Conservation (phyloP, 495 filamentous ascomycete species). For the Podospora fimiseda region DNA sequence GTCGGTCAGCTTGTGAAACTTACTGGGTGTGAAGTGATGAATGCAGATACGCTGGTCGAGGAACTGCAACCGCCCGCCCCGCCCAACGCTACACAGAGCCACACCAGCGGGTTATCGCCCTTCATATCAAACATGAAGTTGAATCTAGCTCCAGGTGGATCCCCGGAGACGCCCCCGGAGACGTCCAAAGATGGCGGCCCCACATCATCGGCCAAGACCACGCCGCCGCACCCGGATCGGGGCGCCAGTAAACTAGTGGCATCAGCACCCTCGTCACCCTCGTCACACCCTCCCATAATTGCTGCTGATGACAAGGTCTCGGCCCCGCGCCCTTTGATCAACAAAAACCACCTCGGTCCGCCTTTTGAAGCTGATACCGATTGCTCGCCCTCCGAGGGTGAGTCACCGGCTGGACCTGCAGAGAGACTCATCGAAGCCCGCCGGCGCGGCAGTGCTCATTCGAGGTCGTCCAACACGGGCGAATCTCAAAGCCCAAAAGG, state of each 20-base stretch:
- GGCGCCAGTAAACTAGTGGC: background rate
- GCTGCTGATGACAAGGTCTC: background rate
- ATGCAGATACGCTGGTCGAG: conserved; percentile 52
- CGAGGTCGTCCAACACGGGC: background rate
- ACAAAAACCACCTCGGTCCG: background rate
- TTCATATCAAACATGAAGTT: conserved; percentile 22
- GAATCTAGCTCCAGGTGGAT: conserved; percentile 1
- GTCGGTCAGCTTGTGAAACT: conserved; percentile 69
- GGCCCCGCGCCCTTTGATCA: conserved; percentile 1
- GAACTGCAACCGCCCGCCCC: conserved; percentile 13
- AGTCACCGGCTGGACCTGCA: conserved; percentile 6
- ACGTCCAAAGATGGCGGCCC: background rate
- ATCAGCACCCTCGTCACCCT: background rate
- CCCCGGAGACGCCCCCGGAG: conserved; percentile 2
- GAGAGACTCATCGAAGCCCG: conserved; percentile 8
- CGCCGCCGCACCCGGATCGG: conserved; percentile 7
- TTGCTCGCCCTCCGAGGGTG: conserved; percentile 3
- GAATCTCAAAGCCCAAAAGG: conserved; percentile 16
- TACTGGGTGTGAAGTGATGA: conserved; percentile 62
- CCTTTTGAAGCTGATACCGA: conserved; percentile 14
- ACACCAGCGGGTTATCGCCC: conserved; percentile 26
- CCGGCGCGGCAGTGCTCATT: conserved; percentile 12
- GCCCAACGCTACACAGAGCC: conserved; percentile 1
- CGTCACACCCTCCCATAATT: background rate
- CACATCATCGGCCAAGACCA: conserved; percentile 6